Base-by-base conservation (phyloP, 805 yeast genomes). In the Kuraishia molischiana region DNA sequence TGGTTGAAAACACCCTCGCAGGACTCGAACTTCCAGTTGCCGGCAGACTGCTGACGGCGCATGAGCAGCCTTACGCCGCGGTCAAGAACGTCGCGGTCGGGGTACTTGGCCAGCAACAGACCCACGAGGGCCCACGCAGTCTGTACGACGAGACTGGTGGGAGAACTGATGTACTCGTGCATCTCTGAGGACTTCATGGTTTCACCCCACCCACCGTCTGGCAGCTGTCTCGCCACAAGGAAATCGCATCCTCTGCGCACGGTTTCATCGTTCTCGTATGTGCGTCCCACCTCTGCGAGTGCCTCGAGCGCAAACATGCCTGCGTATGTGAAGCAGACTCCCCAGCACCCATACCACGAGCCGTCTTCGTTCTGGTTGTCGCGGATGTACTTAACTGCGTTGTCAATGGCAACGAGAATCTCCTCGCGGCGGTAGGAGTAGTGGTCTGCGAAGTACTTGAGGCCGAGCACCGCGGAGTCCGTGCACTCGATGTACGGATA, bases 301-400 rank as follows among this genome's bases (percentile, higher is more conserved):
- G 97, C 97, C 49, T 92, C 99, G 21, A 92, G 59, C 0, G 99
- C 99, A 72, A 92, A 92, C 98, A 92, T 92, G 2, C 87, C 84
- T 0, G 97, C 97, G 58, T 92, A 92, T 0, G 96, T 85, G 54
- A 70, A 87, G 54, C 99, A 92, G 4, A 92, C 79, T 28, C 98
- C 99, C 99, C 99, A 92, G 30, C 86, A 78, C 1, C 99, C 99
- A 56, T 89, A 94, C 97, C 97, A 92, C 11, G 95, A 79, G 0
- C 99, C 99, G 57, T 92, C 95, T 0, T 52, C 50, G 32, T 67
- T 64, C 58, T 92, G 98, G 2, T 74, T 73, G 3, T 64, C 57
- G 36, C 72, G 73, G 32, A 92, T 84, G 50, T 81, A 92, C 3
- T 69, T 57, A 13, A 85, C 69, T 0, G 96, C 97, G 38, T 76